Evolutionary conservation across 2,329 filamentous ascomycete species (phyloP).

Genomic region (Pseudogymnoascus sp.): DNA sequence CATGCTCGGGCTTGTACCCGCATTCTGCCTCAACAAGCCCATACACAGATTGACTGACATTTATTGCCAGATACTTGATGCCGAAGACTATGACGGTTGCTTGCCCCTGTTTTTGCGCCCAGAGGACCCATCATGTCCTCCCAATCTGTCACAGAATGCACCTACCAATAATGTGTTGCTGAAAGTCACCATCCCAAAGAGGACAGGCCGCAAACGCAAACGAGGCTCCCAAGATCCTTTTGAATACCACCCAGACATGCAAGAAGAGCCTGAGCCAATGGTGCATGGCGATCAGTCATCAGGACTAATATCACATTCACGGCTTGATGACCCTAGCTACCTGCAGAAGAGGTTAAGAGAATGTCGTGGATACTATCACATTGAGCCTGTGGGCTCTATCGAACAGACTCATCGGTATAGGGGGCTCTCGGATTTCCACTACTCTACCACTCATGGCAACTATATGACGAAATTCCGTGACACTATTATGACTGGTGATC

Average conservation of each 20-base stretch:
- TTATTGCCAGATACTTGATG: constrained; percentile 36
- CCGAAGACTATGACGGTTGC: constrained; percentile 38
- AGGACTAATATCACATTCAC: constrained; percentile 36
- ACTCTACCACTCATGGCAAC: constrained; percentile 57
- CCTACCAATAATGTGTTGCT: constrained; percentile 77
- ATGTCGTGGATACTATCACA: constrained; percentile 57
- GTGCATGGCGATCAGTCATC: constrained; percentile 1
- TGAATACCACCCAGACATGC: constrained; percentile 22
- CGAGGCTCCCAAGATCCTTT: constrained; percentile 64
- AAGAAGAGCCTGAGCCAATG: not conserved
- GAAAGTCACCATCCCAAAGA: constrained; percentile 76
- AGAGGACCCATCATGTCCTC: constrained; percentile 70
- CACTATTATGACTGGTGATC: constrained; percentile 62
- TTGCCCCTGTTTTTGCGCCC: constrained; percentile 70
- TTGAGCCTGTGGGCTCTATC: constrained; percentile 65
- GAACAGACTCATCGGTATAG: constrained; percentile 81
- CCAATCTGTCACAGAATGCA: constrained; percentile 68
- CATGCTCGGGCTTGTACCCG: not conserved
- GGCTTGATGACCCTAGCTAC: constrained; percentile 45
- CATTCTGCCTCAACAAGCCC: not conserved
- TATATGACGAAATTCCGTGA: constrained; percentile 67
- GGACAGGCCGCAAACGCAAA: constrained; percentile 81
- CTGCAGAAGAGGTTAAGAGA: constrained; percentile 61
- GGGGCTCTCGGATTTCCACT: constrained; percentile 79
- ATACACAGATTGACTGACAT: not conserved